Evolutionary conservation across 768 basidiomycete genomes (phyloP), one percentile per base, ranked within the genome.

Genomic region (Rhizopogon sp.): DNA sequence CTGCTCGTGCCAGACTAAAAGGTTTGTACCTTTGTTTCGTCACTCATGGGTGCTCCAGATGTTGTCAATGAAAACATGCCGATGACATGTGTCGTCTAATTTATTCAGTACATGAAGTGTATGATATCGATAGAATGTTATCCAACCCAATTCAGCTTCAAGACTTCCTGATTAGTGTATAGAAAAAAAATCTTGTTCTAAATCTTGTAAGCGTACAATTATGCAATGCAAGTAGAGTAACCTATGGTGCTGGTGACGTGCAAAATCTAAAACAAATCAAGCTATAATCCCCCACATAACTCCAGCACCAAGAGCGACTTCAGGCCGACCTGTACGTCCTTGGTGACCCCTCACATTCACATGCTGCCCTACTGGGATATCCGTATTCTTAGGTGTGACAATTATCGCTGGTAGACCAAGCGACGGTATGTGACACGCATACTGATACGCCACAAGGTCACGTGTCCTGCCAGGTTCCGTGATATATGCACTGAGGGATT

Each of bases 241-340:
- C 13, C 33, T 35, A 47, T 22, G 46, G 33, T 47, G 13, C 20
- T 37, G 13, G 10, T 37, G 20, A 22, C 8, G 17, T 35, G 13
- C 1, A 22, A 17, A 37, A 37, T 22, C 20, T 33, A 47, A 33
- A 46, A 31, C 17, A 35, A 47, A 10, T 9, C 14, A 22, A 22
- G 14, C 20, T 49, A 49, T 37, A 14, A 14, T 16, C 20, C 47
- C 22, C 33, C 33, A 13, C 50, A 54, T 53, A 51, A 22, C 20
- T 54, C 46, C 13, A 54, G 6, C 2, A 53, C 1, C 3, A 28
- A 51, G 13, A 37, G 4, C 35, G 46, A 22, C 35, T 51, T 51
- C 28, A 63, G 55, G 28, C 73, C 72, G 25, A 71, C 45, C 43
- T 65, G 60, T 42, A 75, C 61, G 10, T 54, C 53, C 37, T 58